Percentiles rank a stretch among this genome's conserved stretches.
These are phyloP conservation scores for Trichoderma endophyticum DNA, from an alignment of 2,329 filamentous ascomycete genomes.

Conservation along the genomic window DNA sequence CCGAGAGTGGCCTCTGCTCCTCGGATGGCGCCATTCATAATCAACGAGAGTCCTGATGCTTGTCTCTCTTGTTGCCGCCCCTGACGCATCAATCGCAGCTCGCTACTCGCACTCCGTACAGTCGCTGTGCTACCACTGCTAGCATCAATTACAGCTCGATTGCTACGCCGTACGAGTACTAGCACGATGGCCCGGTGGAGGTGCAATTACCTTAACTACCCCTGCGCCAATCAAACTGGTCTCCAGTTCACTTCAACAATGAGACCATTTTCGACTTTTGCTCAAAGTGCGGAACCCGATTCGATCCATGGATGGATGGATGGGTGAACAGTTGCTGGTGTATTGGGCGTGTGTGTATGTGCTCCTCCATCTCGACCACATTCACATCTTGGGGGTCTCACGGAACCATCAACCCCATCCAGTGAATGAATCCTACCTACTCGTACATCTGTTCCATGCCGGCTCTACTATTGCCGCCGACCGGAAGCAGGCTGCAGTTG, in stretches of 20 bases:
- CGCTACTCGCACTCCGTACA: not conserved
- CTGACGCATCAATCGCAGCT: conserved; percentile 8
- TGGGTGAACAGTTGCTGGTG: not conserved
- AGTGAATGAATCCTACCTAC: not conserved
- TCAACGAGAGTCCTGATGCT: not conserved
- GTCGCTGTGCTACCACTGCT: not conserved
- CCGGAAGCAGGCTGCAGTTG: not conserved
- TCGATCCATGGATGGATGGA: not conserved
- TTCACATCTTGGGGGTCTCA: not conserved
- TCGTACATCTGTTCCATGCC: not conserved
- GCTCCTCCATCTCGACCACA: not conserved
- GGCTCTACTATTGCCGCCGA: conserved; percentile 8
- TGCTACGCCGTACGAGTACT: not conserved
- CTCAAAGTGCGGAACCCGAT: not conserved
- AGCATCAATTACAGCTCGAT: not conserved
- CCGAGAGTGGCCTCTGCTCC: not conserved
- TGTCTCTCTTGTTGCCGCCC: not conserved
- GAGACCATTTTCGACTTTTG: not conserved
- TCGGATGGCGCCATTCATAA: conserved; percentile 8
- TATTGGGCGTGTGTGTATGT: not conserved
- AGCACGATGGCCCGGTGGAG: not conserved
- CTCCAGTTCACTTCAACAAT: not conserved
- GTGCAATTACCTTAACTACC: conserved; percentile 1
- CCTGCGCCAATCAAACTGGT: conserved; percentile 16
- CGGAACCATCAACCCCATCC: not conserved